Evolutionary conservation across 352 stramenopile genomes (phyloP).

Genomic region (Pilasporangium apinafurcum): DNA sequence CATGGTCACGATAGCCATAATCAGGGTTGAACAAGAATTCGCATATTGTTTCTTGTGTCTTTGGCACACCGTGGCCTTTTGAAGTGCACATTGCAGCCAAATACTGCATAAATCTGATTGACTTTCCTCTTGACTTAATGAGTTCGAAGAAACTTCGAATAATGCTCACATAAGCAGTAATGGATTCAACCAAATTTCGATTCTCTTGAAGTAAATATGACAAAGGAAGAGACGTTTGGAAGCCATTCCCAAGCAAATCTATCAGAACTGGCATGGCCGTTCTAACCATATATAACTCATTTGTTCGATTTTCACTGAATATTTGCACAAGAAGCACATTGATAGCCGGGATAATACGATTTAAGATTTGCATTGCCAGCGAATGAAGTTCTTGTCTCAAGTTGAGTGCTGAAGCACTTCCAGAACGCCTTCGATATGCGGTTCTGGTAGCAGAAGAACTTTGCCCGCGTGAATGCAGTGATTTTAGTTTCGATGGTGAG

Average conservation of each 20-base stretch:
- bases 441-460: no score
- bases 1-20: conserved; percentile 47
- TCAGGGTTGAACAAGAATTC: conserved; percentile 55
- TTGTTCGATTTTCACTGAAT: conserved; percentile 45
- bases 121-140: conserved; percentile 61
- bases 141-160: conserved; percentile 67
- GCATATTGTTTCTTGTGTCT: conserved; percentile 71
- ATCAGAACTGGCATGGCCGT: conserved; percentile 56
- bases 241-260: conserved; percentile 66
- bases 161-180: conserved; percentile 49
- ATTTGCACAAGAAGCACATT: conserved; percentile 60
- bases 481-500: no score
- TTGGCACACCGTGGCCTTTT: conserved; percentile 44
- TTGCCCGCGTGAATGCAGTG: no score
- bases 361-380: conserved; percentile 42
- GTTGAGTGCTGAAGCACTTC: conserved; percentile 5
- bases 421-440: not conserved
- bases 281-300: conserved; percentile 53
- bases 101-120: conserved; percentile 73
- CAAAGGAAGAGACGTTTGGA: conserved; percentile 58
- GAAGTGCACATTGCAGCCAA: conserved; percentile 62
- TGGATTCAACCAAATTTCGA: conserved; percentile 66
- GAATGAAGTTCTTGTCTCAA: conserved; percentile 20
- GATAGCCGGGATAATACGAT: conserved; percentile 44
- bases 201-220: conserved; percentile 67